Conservation (phyloP, 148 eudicot species). For the Pharnaceum exiguum region DNA sequence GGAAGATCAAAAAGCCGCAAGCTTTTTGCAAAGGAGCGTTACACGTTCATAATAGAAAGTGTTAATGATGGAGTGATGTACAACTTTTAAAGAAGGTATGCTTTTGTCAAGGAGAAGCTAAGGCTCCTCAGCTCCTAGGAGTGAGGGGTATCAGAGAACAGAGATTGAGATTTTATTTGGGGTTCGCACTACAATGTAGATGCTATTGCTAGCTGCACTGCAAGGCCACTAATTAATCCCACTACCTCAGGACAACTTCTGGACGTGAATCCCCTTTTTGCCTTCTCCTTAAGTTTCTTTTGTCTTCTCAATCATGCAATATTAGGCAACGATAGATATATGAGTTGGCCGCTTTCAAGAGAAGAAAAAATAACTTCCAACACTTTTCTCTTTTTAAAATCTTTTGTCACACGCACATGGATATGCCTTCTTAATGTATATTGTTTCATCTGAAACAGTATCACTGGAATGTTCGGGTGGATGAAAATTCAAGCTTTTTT, state of each 20-base stretch:
- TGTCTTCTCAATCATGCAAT: not conserved
- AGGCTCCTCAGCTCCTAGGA: slow-evolving; percentile 14
- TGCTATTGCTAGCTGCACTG: too few species aligned
- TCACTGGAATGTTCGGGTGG: too few species aligned
- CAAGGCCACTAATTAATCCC: slow-evolving; percentile 20
- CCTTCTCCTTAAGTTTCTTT: not conserved
- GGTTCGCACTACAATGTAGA: slow-evolving; percentile 10
- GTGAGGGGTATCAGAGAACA: not conserved
- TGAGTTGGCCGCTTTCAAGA: not conserved
- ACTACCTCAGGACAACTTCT: not conserved
- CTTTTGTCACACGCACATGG: too few species aligned
- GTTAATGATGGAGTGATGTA: slow-evolving; percentile 13
- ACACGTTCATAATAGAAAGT: slow-evolving; percentile 18
- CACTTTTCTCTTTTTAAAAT: not conserved
- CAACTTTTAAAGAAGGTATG: not conserved
- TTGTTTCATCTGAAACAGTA: too few species aligned
- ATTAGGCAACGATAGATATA: not conserved
- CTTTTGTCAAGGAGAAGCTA: slow-evolving; percentile 13
- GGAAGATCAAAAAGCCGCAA: slow-evolving; percentile 11
- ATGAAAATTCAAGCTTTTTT: too few species aligned
- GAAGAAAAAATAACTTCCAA: not conserved
- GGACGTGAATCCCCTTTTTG: slow-evolving; percentile 14
- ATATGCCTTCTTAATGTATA: too few species aligned
- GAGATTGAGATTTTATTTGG: not conserved
- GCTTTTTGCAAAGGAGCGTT: slow-evolving; percentile 14